phyloP scores from a whole-genome alignment of 1,139 yeast genomes.

The Yamadazyma sp. region DNA sequence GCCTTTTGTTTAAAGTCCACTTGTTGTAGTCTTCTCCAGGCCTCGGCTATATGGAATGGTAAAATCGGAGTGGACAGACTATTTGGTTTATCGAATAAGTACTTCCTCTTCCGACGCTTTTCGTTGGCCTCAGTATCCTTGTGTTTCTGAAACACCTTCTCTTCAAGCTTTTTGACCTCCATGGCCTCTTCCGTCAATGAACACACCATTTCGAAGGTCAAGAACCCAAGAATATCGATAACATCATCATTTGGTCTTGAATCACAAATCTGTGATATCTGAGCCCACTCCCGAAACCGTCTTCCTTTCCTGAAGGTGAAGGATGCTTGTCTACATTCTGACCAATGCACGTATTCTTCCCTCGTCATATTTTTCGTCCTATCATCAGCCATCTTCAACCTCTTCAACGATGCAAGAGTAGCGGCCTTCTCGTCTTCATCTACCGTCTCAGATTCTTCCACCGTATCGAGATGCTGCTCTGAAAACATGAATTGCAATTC shows the following conservation, averaged over 20 bases:
- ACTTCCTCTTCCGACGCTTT: slow-evolving; percentile 45
- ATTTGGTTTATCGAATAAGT: slow-evolving; percentile 88
- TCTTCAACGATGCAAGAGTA: slow-evolving; percentile 77
- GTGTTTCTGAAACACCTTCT: slow-evolving; percentile 36
- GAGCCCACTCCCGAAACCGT: slow-evolving; percentile 96
- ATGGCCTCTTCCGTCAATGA: slow-evolving; percentile 90
- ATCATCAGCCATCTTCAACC: slow-evolving; percentile 91
- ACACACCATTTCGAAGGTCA: slow-evolving; percentile 96
- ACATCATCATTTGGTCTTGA: slow-evolving; percentile 95
- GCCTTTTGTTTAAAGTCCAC: slow-evolving; percentile 63
- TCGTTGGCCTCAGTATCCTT: slow-evolving; percentile 22
- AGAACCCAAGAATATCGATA: slow-evolving; percentile 88
- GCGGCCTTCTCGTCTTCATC: slow-evolving; percentile 93
- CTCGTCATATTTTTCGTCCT: slow-evolving; percentile 91
- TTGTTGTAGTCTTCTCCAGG: slow-evolving; percentile 81
- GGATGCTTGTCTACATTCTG: slow-evolving; percentile 96
- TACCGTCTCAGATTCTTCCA: slow-evolving; percentile 73
- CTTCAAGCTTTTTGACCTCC: slow-evolving; percentile 72
- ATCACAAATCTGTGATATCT: slow-evolving; percentile 78
- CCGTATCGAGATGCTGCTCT: slow-evolving; percentile 84
- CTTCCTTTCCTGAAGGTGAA: slow-evolving; percentile 92
- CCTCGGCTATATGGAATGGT: slow-evolving; percentile 86
- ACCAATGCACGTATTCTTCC: slow-evolving; percentile 98
- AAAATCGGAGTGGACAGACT: slow-evolving; percentile 79
- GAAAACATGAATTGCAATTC: slow-evolving; percentile 90